Percentiles rank a stretch among this genome's conserved stretches.
Evolutionary conservation across 1,284 basidiomycete species (phyloP).

Genomic region (Pascua sp.): DNA sequence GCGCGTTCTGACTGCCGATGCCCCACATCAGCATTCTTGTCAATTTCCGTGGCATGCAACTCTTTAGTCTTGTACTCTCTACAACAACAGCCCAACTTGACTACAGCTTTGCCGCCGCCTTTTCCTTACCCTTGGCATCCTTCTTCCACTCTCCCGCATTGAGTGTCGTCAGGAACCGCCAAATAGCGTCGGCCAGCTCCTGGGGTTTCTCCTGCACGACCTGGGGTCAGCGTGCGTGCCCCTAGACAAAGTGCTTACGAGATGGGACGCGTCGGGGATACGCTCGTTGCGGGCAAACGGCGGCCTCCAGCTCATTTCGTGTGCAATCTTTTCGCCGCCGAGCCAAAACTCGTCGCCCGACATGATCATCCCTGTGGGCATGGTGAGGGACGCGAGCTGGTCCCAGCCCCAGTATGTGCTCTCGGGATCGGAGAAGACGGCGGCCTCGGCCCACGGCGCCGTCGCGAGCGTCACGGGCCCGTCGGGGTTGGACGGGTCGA

Average conservation of each 20-base stretch:
- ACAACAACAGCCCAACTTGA: too few relatives aligned
- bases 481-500: conserved; percentile 17
- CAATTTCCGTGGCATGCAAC: too few relatives aligned
- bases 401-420: conserved; percentile 37
- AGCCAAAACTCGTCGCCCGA: conserved; percentile 26
- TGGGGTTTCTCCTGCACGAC: conserved; percentile 39
- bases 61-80: too few relatives aligned
- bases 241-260: conserved; percentile 19
- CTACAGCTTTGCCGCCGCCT: too few relatives aligned
- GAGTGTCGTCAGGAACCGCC: conserved; percentile 30
- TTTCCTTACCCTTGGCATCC: not conserved
- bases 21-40: too few relatives aligned
- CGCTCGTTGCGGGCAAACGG: conserved; percentile 28
- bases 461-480: conserved; percentile 32
- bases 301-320: conserved; percentile 35
- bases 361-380: conserved; percentile 39
- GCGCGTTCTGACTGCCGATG: too few relatives aligned
- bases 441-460: conserved; percentile 35
- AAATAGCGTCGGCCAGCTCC: conserved; percentile 30
- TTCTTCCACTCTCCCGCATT: conserved; percentile 10
- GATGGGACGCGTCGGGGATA: conserved; percentile 32
- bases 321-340: conserved; percentile 16
- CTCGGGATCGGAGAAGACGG: conserved; percentile 30
- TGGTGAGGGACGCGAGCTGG: conserved; percentile 25
- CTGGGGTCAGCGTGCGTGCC: not conserved